Percentiles rank a stretch among this genome's conserved stretches.
phyloP scores from a whole-genome alignment of 176 grass and related monocot species.

The Puya raimondii region DNA sequence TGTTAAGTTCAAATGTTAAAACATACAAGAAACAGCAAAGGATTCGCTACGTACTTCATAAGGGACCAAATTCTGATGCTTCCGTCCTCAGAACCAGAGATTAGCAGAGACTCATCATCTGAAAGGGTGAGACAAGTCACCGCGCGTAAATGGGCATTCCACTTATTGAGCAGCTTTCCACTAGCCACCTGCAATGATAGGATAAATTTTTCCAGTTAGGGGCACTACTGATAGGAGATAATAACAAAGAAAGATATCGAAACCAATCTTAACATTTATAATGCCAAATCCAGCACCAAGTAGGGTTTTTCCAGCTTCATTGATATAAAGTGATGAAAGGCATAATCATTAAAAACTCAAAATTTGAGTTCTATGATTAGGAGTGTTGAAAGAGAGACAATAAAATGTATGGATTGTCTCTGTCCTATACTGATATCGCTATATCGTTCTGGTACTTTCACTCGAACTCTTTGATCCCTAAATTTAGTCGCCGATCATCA shows the following conservation, averaged over 20 bases:
- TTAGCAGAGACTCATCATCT: constrained; percentile 55
- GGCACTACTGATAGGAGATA: too few relatives aligned
- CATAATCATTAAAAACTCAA: background rate
- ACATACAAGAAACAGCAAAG: background rate
- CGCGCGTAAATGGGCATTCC: constrained; percentile 69
- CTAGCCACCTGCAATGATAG: constrained; percentile 42
- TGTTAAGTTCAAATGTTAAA: constrained; percentile 10
- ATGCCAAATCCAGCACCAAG: background rate
- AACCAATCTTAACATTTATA: background rate
- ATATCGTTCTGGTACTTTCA: too few relatives aligned
- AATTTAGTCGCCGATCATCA: too few relatives aligned
- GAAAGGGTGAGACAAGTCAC: constrained; percentile 72
- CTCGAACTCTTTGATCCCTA: too few relatives aligned
- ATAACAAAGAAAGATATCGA: background rate
- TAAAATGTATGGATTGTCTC: too few relatives aligned
- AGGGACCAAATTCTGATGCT: constrained; percentile 83
- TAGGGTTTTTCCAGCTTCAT: background rate
- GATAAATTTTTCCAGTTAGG: background rate
- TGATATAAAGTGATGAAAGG: too few relatives aligned
- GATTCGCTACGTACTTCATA: constrained; percentile 37
- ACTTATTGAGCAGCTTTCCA: constrained; percentile 75
- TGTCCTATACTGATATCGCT: too few relatives aligned
- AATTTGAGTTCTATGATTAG: background rate
- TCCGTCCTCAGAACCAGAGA: constrained; percentile 68
- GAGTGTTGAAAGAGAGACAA: background rate